These are phyloP conservation scores for Diplosphaera chodatii DNA, from an alignment of 139 green algal genomes.

Conservation along the genomic window DNA sequence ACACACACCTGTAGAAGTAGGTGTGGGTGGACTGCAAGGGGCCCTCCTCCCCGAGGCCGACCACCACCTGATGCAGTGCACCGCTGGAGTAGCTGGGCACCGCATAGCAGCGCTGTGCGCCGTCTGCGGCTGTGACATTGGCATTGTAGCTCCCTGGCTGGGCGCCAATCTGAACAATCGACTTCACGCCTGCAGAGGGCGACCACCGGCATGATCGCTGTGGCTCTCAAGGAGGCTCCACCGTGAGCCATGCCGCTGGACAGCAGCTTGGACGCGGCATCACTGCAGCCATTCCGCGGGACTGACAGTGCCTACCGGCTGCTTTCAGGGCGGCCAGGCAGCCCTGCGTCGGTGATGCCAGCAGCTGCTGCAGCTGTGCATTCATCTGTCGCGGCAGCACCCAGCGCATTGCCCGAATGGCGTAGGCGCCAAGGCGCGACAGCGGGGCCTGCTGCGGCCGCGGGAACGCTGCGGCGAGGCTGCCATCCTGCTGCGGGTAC, in stretches of 20 bases:
- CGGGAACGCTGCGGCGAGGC: no score
- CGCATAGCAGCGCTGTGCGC: not conserved
- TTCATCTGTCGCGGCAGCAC: not conserved
- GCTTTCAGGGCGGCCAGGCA: not conserved
- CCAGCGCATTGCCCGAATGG: no score
- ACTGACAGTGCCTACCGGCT: no score
- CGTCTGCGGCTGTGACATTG: not conserved
- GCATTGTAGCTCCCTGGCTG: not conserved
- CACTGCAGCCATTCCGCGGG: no score
- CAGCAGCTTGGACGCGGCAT: no score
- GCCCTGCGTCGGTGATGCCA: not conserved
- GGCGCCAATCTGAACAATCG: not conserved
- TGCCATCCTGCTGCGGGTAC: no score
- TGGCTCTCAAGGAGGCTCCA: no score
- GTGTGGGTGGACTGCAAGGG: slow-evolving; percentile 20
- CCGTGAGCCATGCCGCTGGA: no score
- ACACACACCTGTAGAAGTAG: slow-evolving; percentile 46
- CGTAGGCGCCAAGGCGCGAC: not conserved
- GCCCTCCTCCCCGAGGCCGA: slow-evolving; percentile 22
- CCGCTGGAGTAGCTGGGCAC: slow-evolving; percentile 31
- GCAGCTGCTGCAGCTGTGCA: not conserved
- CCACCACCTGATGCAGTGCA: slow-evolving; percentile 37
- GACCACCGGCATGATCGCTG: no score
- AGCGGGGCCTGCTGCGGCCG: no score
- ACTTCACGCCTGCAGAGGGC: not conserved